phyloP scores from a whole-genome alignment of 306 rosid genomes.

The Inga leiocalycina region DNA sequence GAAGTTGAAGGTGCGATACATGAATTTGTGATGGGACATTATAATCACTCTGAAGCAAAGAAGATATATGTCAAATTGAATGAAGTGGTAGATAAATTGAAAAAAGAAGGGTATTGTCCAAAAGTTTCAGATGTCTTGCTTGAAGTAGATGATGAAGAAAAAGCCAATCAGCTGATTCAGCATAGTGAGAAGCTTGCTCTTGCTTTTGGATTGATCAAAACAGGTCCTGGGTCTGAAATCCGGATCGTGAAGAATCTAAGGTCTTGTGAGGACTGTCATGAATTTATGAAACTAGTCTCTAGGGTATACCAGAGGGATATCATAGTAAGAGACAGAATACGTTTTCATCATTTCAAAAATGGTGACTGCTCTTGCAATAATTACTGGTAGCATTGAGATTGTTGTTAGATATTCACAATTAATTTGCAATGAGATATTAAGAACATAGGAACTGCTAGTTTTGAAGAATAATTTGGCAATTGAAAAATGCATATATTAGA shows the following conservation, averaged over 20 bases:
- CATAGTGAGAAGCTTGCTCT: constrained; percentile 53
- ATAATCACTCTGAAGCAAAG: constrained; percentile 46
- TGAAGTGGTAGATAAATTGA: constrained; percentile 32
- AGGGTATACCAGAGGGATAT: constrained; percentile 40
- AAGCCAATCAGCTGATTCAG: constrained; percentile 42
- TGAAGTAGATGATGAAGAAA: constrained; percentile 40
- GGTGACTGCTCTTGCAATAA: constrained; percentile 44
- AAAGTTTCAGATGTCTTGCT: constrained; percentile 47
- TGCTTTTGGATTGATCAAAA: constrained; percentile 39
- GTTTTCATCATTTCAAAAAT: constrained; percentile 45
- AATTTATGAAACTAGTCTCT: constrained; percentile 47
- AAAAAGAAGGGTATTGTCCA: constrained; percentile 39
- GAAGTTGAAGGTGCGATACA: constrained; percentile 53
- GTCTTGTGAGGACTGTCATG: constrained; percentile 38
- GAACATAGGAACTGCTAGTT: not conserved
- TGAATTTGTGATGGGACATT: constrained; percentile 62
- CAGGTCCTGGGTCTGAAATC: constrained; percentile 16
- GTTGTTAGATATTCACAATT: not conserved
- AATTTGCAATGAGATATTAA: not conserved
- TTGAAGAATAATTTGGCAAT: constrained; percentile 20
- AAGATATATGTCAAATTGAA: constrained; percentile 36
- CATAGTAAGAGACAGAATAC: constrained; percentile 40
- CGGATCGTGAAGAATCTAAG: constrained; percentile 32
- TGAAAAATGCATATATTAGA: not conserved
- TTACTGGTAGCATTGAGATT: not conserved